phyloP scores from a whole-genome alignment of 768 basidiomycete genomes.

The Tylopilus balloui region DNA sequence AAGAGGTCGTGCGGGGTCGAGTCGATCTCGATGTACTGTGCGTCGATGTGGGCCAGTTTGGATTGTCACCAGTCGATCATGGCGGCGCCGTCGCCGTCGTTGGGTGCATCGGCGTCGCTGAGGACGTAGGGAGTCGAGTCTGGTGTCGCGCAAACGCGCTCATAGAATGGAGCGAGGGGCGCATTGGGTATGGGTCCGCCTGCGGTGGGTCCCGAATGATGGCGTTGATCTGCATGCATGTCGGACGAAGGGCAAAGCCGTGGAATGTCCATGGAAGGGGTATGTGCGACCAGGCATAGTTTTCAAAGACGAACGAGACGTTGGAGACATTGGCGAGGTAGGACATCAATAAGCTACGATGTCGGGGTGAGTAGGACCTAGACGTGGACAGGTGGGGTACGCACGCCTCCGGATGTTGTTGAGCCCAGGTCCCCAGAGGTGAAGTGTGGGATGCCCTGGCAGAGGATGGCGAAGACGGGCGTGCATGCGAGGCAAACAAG shows the following conservation, averaged over 20 bases:
- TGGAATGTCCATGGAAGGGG: constrained; percentile 53
- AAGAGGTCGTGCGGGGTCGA: constrained; percentile 40
- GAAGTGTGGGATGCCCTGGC: constrained; percentile 40
- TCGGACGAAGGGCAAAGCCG: constrained; percentile 48
- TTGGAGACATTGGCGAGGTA: constrained; percentile 48
- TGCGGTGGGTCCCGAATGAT: constrained; percentile 55
- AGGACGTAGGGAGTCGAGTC: constrained; percentile 31
- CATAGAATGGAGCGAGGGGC: constrained; percentile 45
- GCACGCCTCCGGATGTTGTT: constrained; percentile 59
- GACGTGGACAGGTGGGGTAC: constrained; percentile 16
- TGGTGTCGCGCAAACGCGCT: constrained; percentile 40
- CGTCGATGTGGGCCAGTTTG: constrained; percentile 32
- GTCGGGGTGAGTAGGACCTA: not conserved
- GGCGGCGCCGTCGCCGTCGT: constrained; percentile 35
- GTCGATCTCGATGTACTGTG: constrained; percentile 44
- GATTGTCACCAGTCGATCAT: constrained; percentile 50
- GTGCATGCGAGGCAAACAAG: constrained; percentile 19
- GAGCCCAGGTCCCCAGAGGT: constrained; percentile 57
- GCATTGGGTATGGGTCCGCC: constrained; percentile 38
- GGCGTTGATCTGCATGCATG: constrained; percentile 53
- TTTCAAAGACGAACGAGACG: constrained; percentile 58
- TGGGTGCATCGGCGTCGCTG: constrained; percentile 34
- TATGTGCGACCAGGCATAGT: constrained; percentile 55
- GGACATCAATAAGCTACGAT: constrained; percentile 42
- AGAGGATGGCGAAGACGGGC: constrained; percentile 27